These are phyloP conservation scores for Phanerochaete sordida DNA, from an alignment of 768 basidiomycete species.

Conservation along the genomic window DNA sequence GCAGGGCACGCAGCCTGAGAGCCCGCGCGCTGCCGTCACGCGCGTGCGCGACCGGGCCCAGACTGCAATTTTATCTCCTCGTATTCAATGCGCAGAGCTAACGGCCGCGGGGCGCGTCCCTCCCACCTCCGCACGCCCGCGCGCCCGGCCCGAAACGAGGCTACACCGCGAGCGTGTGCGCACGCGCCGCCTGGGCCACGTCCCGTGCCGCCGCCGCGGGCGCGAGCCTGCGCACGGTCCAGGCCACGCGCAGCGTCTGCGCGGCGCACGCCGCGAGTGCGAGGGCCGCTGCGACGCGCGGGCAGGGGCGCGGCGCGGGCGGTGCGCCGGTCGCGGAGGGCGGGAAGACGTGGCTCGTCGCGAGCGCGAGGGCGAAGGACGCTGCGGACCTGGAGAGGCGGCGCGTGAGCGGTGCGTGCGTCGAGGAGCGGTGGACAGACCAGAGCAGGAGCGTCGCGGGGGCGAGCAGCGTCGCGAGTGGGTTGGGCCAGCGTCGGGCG, in stretches of 20 bases:
- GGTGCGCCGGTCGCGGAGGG: neutral
- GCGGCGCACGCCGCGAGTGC: neutral
- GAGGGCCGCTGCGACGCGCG: neutral
- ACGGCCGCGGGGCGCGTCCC: too few species aligned
- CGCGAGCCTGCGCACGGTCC: neutral
- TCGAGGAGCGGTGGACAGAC: neutral
- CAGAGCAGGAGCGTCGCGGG: neutral
- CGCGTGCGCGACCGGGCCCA: too few species aligned
- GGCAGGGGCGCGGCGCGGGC: neutral
- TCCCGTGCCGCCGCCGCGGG: neutral
- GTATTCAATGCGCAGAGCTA: too few species aligned
- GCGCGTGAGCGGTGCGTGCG: neutral
- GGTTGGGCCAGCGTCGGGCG: neutral
- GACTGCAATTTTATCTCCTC: too few species aligned
- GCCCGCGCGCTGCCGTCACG: too few species aligned
- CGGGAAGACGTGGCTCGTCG: neutral
- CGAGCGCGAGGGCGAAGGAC: neutral
- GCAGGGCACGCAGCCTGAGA: too few species aligned
- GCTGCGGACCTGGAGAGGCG: neutral
- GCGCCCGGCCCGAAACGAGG: too few species aligned
- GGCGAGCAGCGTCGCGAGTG: neutral
- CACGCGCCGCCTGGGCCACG: neutral
- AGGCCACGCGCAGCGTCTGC: neutral
- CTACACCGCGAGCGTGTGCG: neutral
- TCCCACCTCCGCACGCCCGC: too few species aligned